A percentile compares a stretch with the other conserved stretches of the same genome.
phyloP scores from a whole-genome alignment of 2,329 filamentous ascomycete species.

The Biscogniauxia sp. region DNA sequence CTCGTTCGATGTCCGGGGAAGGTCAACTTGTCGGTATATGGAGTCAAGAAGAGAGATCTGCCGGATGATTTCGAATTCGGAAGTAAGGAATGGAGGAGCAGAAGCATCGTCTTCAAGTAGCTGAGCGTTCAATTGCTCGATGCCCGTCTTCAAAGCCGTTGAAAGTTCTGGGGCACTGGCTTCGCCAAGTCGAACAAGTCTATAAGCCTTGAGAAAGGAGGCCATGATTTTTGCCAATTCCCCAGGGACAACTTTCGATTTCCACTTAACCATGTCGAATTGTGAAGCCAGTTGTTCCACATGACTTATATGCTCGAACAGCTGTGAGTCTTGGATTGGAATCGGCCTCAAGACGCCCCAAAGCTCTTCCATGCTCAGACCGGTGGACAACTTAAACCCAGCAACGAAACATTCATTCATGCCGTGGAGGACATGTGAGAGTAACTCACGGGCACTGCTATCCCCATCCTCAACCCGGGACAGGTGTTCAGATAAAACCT shows the following conservation, averaged over 20 bases:
- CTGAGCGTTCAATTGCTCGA: slow-evolving; percentile 51
- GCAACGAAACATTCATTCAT: slow-evolving; percentile 60
- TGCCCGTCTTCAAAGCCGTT: slow-evolving; percentile 47
- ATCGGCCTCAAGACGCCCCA: slow-evolving; percentile 72
- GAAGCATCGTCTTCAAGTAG: slow-evolving; percentile 33
- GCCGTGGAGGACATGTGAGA: slow-evolving; percentile 38
- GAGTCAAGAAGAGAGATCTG: slow-evolving; percentile 48
- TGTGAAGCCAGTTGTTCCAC: slow-evolving; percentile 56
- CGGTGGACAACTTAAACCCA: slow-evolving; percentile 71
- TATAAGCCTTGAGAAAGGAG: slow-evolving; percentile 55
- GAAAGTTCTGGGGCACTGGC: slow-evolving; percentile 47
- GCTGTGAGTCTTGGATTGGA: slow-evolving; percentile 46
- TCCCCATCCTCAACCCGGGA: slow-evolving; percentile 24
- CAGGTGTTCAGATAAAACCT: slow-evolving; percentile 39
- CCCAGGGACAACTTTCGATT: slow-evolving; percentile 47
- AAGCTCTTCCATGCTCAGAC: slow-evolving; percentile 74
- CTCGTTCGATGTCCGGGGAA: slow-evolving; percentile 33
- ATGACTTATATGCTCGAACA: slow-evolving; percentile 46
- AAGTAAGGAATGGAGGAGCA: slow-evolving; percentile 48
- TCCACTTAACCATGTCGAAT: slow-evolving; percentile 63
- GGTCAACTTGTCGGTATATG: slow-evolving; percentile 20
- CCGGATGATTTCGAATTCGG: slow-evolving; percentile 56
- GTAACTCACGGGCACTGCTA: slow-evolving; percentile 36
- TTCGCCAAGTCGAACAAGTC: slow-evolving; percentile 48
- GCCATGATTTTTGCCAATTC: slow-evolving; percentile 53